These are phyloP conservation scores for Stenocarpella maydis DNA, from an alignment of 2,329 filamentous ascomycete genomes.

Conservation along the genomic window DNA sequence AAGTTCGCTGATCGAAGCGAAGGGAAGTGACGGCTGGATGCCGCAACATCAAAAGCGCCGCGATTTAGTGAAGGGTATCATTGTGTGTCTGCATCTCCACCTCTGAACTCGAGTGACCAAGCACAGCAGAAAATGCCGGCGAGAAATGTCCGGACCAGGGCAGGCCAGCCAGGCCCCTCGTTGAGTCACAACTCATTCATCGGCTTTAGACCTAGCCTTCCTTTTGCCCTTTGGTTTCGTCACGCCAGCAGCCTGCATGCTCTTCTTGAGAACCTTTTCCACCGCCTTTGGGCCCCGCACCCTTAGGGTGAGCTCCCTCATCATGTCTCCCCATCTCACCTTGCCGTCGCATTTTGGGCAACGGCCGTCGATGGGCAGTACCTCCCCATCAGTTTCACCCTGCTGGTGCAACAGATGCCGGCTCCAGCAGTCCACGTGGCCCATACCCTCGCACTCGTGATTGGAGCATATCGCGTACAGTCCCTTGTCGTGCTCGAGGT, in stretches of 20 bases:
- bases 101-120: not conserved
- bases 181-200: not conserved
- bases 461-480: slow-evolving; percentile 66
- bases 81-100: too few relatives aligned
- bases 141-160: not conserved
- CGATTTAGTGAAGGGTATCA: too few relatives aligned
- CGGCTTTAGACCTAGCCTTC: slow-evolving; percentile 13
- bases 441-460: slow-evolving; percentile 61
- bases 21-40: too few relatives aligned
- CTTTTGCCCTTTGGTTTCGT: slow-evolving; percentile 41
- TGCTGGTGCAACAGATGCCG: slow-evolving; percentile 54
- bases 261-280: slow-evolving; percentile 69
- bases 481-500: slow-evolving; percentile 56
- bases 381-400: slow-evolving; percentile 44
- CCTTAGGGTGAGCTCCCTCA: slow-evolving; percentile 82
- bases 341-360: slow-evolving; percentile 75
- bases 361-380: slow-evolving; percentile 73
- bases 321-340: slow-evolving; percentile 77
- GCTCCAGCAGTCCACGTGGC: slow-evolving; percentile 69
- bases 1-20: too few relatives aligned
- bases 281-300: slow-evolving; percentile 75
- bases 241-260: slow-evolving; percentile 36
- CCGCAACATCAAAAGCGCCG: too few relatives aligned
- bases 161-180: too few relatives aligned
- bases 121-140: not conserved